phyloP scores from a whole-genome alignment of 1,284 basidiomycete species.

The Ganoderma leucocontextum region DNA sequence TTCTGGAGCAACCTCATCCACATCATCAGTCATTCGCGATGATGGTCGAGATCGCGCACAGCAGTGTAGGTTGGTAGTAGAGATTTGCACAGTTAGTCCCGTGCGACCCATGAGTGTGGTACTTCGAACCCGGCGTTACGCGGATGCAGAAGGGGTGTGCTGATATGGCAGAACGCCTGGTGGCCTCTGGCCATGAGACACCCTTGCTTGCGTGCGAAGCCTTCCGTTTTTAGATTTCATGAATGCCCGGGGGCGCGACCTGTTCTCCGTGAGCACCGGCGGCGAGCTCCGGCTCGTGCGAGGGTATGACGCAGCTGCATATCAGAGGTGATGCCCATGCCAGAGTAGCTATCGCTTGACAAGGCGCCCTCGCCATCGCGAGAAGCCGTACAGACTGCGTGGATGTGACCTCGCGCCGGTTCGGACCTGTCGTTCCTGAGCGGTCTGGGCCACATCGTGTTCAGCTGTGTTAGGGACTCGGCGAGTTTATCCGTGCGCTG shows the following conservation, averaged over 20 bases:
- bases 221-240: not conserved
- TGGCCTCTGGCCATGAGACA: not conserved
- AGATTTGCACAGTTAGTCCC: not conserved
- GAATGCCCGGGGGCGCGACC: not conserved
- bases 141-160: not conserved
- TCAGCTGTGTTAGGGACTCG: conserved; percentile 1
- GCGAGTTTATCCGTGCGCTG: not conserved
- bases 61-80: not conserved
- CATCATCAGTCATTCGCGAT: not conserved
- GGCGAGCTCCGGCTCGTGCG: not conserved
- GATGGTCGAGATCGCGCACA: conserved; percentile 1
- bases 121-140: conserved; percentile 1
- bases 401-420: not conserved
- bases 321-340: not conserved
- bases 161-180: not conserved
- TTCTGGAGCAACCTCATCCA: not conserved
- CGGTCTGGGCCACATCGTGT: not conserved
- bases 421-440: not conserved
- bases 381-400: not conserved
- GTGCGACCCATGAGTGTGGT: not conserved
- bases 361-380: not conserved
- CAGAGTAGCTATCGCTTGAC: not conserved
- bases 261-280: conserved; percentile 4
- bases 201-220: not conserved
- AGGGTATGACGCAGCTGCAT: not conserved